A percentile compares a stretch with the other conserved stretches of the same genome.
These are phyloP conservation scores for Orbilia ellipsospora DNA, from an alignment of 2,329 filamentous ascomycete genomes.

Conservation along the genomic window DNA sequence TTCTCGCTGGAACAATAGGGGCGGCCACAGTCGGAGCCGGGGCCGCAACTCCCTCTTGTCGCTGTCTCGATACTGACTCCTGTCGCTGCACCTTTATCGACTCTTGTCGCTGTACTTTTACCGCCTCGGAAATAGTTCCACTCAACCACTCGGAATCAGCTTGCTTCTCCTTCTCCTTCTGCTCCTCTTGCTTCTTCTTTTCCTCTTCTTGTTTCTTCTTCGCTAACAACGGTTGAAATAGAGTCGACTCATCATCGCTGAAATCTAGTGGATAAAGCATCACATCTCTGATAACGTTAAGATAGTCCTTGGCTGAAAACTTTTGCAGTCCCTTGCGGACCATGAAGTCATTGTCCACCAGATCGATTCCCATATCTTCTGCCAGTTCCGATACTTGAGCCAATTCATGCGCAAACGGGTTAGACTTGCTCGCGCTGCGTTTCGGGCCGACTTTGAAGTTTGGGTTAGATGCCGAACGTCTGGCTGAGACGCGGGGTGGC, in stretches of 20 bases:
- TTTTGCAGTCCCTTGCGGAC: constrained; percentile 75
- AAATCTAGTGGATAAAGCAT: constrained; percentile 18
- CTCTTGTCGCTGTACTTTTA: too few species aligned
- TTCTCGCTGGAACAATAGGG: constrained; percentile 34
- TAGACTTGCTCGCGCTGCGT: constrained; percentile 62
- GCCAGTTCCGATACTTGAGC: constrained; percentile 92
- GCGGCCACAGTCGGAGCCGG: background rate
- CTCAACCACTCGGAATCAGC: background rate
- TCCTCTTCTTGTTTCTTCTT: background rate
- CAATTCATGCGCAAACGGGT: constrained; percentile 90
- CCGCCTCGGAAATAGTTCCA: background rate
- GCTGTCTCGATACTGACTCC: too few species aligned
- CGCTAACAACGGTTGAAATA: background rate
- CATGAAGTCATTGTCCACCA: constrained; percentile 76
- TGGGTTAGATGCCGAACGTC: constrained; percentile 49
- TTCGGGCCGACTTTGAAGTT: constrained; percentile 60
- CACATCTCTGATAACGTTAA: constrained; percentile 72
- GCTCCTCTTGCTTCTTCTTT: too few species aligned
- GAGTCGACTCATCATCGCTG: constrained; percentile 10
- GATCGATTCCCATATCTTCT: constrained; percentile 73
- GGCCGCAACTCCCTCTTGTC: background rate
- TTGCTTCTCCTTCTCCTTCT: background rate
- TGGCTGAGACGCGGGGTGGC: constrained; percentile 36
- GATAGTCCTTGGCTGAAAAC: constrained; percentile 83
- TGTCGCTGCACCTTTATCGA: too few species aligned